Base-by-base conservation (phyloP, 2,329 filamentous ascomycete genomes). In the Microdochium trichocladiopsis region DNA sequence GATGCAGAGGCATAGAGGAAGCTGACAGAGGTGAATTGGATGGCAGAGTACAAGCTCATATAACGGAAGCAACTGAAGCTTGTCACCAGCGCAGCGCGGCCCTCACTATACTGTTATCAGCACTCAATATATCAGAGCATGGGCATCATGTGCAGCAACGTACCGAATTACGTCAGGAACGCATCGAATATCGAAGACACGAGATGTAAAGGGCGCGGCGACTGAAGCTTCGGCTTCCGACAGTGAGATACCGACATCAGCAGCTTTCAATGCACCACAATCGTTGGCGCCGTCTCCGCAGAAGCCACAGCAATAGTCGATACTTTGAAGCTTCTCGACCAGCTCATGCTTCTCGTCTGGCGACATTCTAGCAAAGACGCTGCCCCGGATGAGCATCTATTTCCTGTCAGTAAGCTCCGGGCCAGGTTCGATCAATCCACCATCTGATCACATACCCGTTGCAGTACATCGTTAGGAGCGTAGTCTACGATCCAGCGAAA, bases 41-140 rank as follows among this genome's bases (percentile, higher is more conserved):
- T 99, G n/a, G 94, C 93, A 2, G 92, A 97, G 74, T 99, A 99
- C 58, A 99, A 72, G 61, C 89, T 95, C 95, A 99, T 99, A 72
- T 95, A 99, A 74, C 97, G 99, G 80, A 99, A 99, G 74, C 94
- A 99, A 73, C 90, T 95, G 74, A 99, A 99, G 69, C 91, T 96
- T 12, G 94, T 99, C n/a, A 97, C 92, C 31, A 99, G 79, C 31
- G 95, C 90, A 21, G 93, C 93, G 56, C 95, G 85, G 21, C 94
- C 94, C 74, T 99, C 94, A 58, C 91, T 85, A 69, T 33, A 43
- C 36, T 18, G 21, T 25, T 25, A 47, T 60, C 51, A 61, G 58
- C 50, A 48, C 14, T 8, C 48, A 8, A 18, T 36, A 16, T 25
- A 25, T 12, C 8, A 33, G 10, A 4, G 36, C 28, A 8, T 50